Base-by-base conservation (phyloP, 371 early-diverging fungal species). In the Mortierella sp. region DNA sequence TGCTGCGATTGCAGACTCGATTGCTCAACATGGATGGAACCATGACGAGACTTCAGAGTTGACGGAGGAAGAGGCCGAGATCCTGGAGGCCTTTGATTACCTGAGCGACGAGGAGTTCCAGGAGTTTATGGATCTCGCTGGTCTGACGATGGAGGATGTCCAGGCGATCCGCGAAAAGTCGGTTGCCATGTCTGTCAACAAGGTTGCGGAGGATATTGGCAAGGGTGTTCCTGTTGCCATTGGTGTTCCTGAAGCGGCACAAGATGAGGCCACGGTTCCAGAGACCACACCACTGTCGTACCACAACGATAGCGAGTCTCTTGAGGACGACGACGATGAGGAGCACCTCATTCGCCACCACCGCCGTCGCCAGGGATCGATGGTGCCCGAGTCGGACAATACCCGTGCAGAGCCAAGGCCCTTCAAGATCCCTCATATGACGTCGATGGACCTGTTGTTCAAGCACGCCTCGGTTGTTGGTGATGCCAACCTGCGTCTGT, bases 81-180 rank as follows among this genome's bases (percentile, higher is more conserved):
- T 82, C 52, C 45, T 82, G 71, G 82, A 82, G 29, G 78, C 82
- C 2, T 77, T 82, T 68, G 82, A 82, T 47, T 82, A 82, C 24
- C 67, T 82, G 48, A 68, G 68, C 16, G 82, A 82, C 34, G 78
- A 64, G 4, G 82, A 82, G 50, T 77, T 82, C 68, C 67, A 50
- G 19, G 82, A 82, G 71, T 82, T 82, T 48, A 77, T 74, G 82
- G 78, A 71, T 61, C 55, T 82, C 1, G 82, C 82, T 8, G 78
- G 82, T 19, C 41, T 82, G 53, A 82, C 78, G 6, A 24, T 34
- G n/a, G 31, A 71, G 34, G 78, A 77, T 63, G 64, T 82, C 11
- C 72, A 77, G 10, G 45, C 40, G 19, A 74, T 82, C 39, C 78
- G 70, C 8, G 74, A 78, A 65, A 82, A 72, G 72, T 68, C 74